phyloP scores from a whole-genome alignment of 2,329 filamentous ascomycete genomes.

The Phoma herbarum region DNA sequence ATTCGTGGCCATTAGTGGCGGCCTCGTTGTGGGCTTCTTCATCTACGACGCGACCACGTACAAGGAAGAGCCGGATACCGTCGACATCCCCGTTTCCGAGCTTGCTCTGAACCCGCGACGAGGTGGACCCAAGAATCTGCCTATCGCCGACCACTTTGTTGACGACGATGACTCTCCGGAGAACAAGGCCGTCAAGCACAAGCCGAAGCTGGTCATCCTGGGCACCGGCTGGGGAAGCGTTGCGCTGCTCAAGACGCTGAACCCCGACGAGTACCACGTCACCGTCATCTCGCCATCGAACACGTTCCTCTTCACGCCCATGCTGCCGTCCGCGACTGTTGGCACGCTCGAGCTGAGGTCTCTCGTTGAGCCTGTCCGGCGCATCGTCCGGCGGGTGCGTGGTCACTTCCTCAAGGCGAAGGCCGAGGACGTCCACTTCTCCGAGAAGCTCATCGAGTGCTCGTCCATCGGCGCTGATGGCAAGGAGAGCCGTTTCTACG shows the following conservation, averaged over 20 bases:
- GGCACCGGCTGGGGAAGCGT: conserved; percentile 97
- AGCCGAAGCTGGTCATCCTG: conserved; percentile 90
- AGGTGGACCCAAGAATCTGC: conserved; percentile 94
- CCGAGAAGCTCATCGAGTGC: conserved; percentile 87
- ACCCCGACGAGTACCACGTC: conserved; percentile 92
- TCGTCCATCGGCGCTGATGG: conserved; percentile 76
- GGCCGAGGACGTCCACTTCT: conserved; percentile 91
- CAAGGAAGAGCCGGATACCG: conserved; percentile 70
- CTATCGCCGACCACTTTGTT: conserved; percentile 85
- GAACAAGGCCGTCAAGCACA: conserved; percentile 77
- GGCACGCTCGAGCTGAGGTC: conserved; percentile 92
- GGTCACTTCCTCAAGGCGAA: conserved; percentile 91
- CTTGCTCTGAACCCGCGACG: conserved; percentile 80
- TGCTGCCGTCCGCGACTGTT: conserved; percentile 96
- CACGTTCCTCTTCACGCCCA: conserved; percentile 97
- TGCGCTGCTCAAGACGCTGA: conserved; percentile 86
- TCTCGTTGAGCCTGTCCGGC: conserved; percentile 89
- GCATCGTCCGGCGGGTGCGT: conserved; percentile 77
- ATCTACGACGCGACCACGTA: conserved; percentile 94
- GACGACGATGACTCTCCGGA: conserved; percentile 84
- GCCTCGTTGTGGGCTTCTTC: conserved; percentile 83
- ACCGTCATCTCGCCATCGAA: conserved; percentile 94
- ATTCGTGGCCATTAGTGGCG: conserved; percentile 74
- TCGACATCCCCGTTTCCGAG: conserved; percentile 84
- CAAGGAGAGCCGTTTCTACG: conserved; percentile 82